Conservation (phyloP, 345 rosid genomes). For the Gossypioides kirkii region DNA sequence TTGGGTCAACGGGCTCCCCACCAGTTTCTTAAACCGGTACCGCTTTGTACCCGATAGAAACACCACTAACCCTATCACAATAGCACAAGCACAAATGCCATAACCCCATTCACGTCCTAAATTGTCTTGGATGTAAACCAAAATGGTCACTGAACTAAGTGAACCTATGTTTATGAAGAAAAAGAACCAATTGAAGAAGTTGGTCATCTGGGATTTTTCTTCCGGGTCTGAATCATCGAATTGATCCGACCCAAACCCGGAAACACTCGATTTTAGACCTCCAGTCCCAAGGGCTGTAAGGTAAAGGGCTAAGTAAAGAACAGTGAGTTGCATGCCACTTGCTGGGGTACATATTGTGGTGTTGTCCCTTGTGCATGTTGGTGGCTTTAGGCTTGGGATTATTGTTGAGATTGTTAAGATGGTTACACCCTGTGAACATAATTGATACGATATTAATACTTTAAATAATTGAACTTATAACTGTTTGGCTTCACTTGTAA, state of each 20-base stretch:
- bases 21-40: slow-evolving; percentile 80
- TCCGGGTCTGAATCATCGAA: slow-evolving; percentile 66
- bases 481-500: neutral
- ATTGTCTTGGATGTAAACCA: slow-evolving; percentile 86
- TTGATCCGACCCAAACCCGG: slow-evolving; percentile 95
- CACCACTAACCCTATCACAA: slow-evolving; percentile 45
- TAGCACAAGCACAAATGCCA: slow-evolving; percentile 76
- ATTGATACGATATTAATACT: neutral
- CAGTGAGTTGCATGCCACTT: slow-evolving; percentile 48
- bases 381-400: slow-evolving; percentile 76
- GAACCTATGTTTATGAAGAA: slow-evolving; percentile 85
- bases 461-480: neutral
- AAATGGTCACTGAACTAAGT: slow-evolving; percentile 70
- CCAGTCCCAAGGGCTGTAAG: slow-evolving; percentile 89
- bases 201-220: slow-evolving; percentile 61
- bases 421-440: slow-evolving; percentile 58
- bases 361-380: slow-evolving; percentile 39
- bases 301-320: slow-evolving; percentile 73
- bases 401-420: slow-evolving; percentile 72
- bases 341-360: slow-evolving; percentile 55
- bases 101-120: slow-evolving; percentile 87
- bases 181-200: slow-evolving; percentile 94
- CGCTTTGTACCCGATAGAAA: slow-evolving; percentile 72
- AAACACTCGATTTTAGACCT: slow-evolving; percentile 91
- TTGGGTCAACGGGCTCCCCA: slow-evolving; percentile 90